These are phyloP conservation scores for Penicillium sp. DNA, from an alignment of 2,329 filamentous ascomycete genomes.

Conservation along the genomic window DNA sequence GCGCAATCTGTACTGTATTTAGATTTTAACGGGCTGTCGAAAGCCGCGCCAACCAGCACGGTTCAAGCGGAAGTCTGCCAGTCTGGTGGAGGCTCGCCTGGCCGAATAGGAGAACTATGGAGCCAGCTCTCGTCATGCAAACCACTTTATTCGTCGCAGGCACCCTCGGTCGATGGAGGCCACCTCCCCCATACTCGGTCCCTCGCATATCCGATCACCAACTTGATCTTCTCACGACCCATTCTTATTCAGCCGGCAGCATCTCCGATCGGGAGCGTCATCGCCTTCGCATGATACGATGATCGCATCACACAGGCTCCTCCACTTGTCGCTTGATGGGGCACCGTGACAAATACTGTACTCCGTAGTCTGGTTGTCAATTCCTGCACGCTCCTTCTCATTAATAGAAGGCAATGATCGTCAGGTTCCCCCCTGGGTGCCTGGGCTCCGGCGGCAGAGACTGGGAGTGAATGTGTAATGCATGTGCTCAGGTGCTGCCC, in stretches of 20 bases:
- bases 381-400: neutral
- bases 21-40: conserved; percentile 3
- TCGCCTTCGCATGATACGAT: neutral
- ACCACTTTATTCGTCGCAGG: neutral
- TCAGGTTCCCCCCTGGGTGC: neutral
- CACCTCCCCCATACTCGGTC: no score
- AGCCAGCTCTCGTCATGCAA: conserved; percentile 6
- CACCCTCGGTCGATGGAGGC: no score
- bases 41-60: conserved; percentile 1
- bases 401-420: conserved; percentile 18
- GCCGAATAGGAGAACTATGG: conserved; percentile 11
- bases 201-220: conserved; percentile 11
- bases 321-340: neutral
- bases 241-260: neutral
- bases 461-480: neutral
- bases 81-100: neutral
- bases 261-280: conserved; percentile 14
- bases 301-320: neutral
- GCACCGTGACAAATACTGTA: conserved; percentile 24
- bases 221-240: conserved; percentile 21
- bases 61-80: neutral
- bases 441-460: no score
- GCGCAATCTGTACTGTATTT: conserved; percentile 1
- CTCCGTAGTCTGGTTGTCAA: neutral
- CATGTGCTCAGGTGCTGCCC: neutral